A percentile compares a stretch with the other conserved stretches of the same genome.
Conservation (phyloP, 805 yeast genomes). For the Metahyphopichia silvanorum region DNA sequence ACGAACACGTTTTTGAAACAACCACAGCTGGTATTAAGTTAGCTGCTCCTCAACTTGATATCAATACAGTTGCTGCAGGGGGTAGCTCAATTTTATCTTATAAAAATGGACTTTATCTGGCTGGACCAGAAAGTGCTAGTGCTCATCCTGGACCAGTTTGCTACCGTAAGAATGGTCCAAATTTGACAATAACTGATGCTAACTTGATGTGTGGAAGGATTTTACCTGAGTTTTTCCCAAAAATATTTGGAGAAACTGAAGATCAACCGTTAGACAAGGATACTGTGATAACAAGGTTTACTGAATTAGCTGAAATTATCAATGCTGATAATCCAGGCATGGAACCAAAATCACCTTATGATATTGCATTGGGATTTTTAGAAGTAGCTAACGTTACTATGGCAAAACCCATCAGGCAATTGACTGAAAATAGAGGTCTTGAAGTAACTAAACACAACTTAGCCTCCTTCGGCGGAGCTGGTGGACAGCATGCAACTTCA, state of each 20-base stretch:
- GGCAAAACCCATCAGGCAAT: constrained; percentile 85
- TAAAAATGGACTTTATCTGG: constrained; percentile 48
- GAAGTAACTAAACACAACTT: constrained; percentile 61
- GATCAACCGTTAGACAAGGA: constrained; percentile 64
- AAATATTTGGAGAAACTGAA: constrained; percentile 82
- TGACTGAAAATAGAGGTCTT: constrained; percentile 84
- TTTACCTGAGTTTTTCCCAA: constrained; percentile 72
- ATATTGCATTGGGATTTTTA: constrained; percentile 77
- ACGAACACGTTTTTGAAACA: constrained; percentile 80
- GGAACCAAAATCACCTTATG: constrained; percentile 49
- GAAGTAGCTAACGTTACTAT: constrained; percentile 83
- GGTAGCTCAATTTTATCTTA: constrained; percentile 34
- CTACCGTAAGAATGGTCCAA: constrained; percentile 78
- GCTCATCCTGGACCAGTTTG: constrained; percentile 92
- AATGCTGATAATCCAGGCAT: constrained; percentile 47
- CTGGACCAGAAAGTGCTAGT: constrained; percentile 85
- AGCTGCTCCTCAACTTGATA: constrained; percentile 77
- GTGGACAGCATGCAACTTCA: constrained; percentile 85
- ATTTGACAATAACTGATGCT: constrained; percentile 79
- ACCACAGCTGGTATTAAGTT: constrained; percentile 80
- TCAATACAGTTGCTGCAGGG: constrained; percentile 36
- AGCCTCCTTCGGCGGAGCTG: constrained; percentile 91
- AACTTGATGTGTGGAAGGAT: constrained; percentile 70
- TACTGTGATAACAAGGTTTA: constrained; percentile 48
- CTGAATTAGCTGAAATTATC: constrained; percentile 51